phyloP scores from a whole-genome alignment of 768 basidiomycete genomes.

The Kockovaella imperatae region DNA sequence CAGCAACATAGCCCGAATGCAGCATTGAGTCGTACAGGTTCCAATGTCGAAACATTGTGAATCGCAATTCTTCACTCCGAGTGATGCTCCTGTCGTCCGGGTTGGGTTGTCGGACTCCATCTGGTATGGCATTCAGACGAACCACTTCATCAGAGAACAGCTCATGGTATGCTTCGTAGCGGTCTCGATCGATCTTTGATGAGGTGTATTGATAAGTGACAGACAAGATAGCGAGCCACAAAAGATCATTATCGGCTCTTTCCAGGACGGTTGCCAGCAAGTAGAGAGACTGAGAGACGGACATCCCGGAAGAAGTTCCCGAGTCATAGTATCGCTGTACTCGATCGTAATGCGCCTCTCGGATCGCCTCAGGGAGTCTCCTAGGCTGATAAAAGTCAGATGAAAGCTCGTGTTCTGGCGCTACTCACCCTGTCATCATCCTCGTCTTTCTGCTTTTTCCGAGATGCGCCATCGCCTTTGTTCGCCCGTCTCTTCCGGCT shows the following conservation, averaged over 20 bases:
- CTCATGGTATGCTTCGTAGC: slow-evolving; percentile 71
- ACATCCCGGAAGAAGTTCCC: slow-evolving; percentile 83
- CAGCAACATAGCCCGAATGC: slow-evolving; percentile 91
- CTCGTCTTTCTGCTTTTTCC: slow-evolving; percentile 9
- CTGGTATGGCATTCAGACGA: slow-evolving; percentile 58
- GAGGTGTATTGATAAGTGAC: slow-evolving; percentile 87
- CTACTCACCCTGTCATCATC: slow-evolving; percentile 20
- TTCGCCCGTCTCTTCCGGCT: slow-evolving; percentile 14
- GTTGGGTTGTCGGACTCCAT: slow-evolving; percentile 24
- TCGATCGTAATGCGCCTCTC: slow-evolving; percentile 55
- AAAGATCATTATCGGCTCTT: slow-evolving; percentile 81
- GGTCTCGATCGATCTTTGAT: slow-evolving; percentile 74
- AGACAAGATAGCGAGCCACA: slow-evolving; percentile 92
- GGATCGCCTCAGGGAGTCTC: slow-evolving; percentile 64
- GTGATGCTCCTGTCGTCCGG: slow-evolving; percentile 81
- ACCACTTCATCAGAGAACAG: slow-evolving; percentile 86
- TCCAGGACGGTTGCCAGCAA: slow-evolving; percentile 83
- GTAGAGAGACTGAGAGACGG: slow-evolving; percentile 80
- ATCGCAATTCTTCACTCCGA: slow-evolving; percentile 79
- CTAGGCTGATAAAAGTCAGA: slow-evolving; percentile 44
- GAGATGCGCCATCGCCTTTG: no score
- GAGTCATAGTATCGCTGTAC: slow-evolving; percentile 74
- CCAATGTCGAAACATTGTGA: slow-evolving; percentile 95
- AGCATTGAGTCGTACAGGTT: slow-evolving; percentile 96
- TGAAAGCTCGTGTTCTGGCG: background rate